phyloP scores from a whole-genome alignment of 257 asterid genomes.

The Ballota nigra region DNA sequence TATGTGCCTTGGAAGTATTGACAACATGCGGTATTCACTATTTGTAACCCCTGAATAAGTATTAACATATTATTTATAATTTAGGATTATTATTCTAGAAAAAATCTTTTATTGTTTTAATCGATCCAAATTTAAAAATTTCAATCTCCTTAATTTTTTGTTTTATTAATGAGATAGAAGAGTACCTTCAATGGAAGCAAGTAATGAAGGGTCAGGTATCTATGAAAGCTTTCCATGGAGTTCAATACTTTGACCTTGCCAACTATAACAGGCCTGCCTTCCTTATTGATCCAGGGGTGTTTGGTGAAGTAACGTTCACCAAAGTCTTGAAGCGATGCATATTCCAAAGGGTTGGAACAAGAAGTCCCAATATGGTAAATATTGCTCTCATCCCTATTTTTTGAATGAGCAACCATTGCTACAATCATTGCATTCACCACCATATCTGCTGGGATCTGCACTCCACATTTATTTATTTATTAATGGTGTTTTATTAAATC shows the following conservation, averaged over 20 bases:
- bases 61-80: too few relatives aligned
- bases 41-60: constrained; percentile 48
- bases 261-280: constrained; percentile 67
- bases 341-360: constrained; percentile 58
- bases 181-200: constrained; percentile 78
- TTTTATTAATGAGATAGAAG: too few relatives aligned
- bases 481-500: too few relatives aligned
- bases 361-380: constrained; percentile 86
- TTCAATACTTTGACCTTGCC: constrained; percentile 52
- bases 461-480: background rate
- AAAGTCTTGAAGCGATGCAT: constrained; percentile 39
- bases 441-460: constrained; percentile 94
- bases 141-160: too few relatives aligned
- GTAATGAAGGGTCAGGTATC: constrained; percentile 61
- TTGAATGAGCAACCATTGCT: constrained; percentile 62
- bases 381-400: constrained; percentile 26
- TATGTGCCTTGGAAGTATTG: constrained; percentile 54
- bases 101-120: too few relatives aligned
- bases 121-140: too few relatives aligned
- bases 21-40: constrained; percentile 65
- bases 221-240: constrained; percentile 62
- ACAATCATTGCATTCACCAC: constrained; percentile 87
- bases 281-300: constrained; percentile 75
- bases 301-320: constrained; percentile 49
- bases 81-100: too few relatives aligned